phyloP scores from a whole-genome alignment of 345 rosid species.

The Reutealis trisperma region DNA sequence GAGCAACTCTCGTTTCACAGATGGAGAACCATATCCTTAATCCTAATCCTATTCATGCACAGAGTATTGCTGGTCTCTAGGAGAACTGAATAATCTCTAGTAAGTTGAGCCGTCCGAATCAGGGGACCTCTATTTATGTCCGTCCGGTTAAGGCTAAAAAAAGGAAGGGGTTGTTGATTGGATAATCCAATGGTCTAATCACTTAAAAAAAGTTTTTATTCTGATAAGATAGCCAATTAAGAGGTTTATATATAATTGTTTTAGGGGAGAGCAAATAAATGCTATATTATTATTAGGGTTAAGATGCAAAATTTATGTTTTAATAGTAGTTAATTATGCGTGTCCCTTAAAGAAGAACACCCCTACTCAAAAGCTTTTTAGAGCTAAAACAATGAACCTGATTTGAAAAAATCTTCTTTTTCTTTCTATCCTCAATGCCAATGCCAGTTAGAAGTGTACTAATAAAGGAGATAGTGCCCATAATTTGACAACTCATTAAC shows the following conservation, averaged over 20 bases:
- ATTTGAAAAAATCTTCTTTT: constrained; percentile 28
- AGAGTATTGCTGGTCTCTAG: background rate
- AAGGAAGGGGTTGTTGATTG: background rate
- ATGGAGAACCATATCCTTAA: background rate
- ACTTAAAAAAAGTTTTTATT: background rate
- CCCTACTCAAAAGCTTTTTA: constrained; percentile 23
- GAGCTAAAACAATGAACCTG: constrained; percentile 17
- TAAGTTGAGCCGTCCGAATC: constrained; percentile 3
- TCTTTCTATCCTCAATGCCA: constrained; percentile 10
- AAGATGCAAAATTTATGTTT: background rate
- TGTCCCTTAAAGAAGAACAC: constrained; percentile 14
- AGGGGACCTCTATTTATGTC: constrained; percentile 12
- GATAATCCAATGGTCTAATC: constrained; percentile 15
- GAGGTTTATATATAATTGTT: background rate
- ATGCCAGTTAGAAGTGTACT: constrained; percentile 23
- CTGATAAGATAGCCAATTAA: background rate
- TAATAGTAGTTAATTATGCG: constrained; percentile 10
- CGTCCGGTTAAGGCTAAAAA: background rate
- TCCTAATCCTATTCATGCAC: background rate
- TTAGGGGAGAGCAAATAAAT: background rate
- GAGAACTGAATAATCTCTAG: background rate
- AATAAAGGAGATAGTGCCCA: constrained; percentile 25
- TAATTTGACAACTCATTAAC: constrained; percentile 40
- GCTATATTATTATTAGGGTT: constrained; percentile 3
- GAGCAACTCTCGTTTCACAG: background rate